Evolutionary conservation across 2,329 filamentous ascomycete species (phyloP), one percentile per base, ranked within the genome.

Genomic region (Aspergillus proliferans): DNA sequence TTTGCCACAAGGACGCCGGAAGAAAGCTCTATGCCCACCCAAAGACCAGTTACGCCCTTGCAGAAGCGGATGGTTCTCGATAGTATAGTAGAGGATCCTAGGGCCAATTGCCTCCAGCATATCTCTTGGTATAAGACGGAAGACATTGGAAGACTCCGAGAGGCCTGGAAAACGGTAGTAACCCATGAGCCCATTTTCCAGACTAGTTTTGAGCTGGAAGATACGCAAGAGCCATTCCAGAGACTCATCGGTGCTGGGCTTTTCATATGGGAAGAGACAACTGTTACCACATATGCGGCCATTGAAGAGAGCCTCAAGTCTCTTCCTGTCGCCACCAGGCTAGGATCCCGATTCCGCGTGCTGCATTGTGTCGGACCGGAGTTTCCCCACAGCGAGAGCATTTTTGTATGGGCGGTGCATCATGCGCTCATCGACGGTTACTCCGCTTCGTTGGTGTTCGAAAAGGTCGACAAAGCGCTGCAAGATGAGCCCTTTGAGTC

Each of bases 341-440:
- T 40, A 21, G 38, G 38, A 8, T 40, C 38, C 21, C 18, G 38
- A 12, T 40, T 40, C 38, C 38, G 38, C 18, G 38, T 40, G 18
- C 9, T 40, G 18, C 38, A 40, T 21, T 40, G 38, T 15, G 38
- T 40, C 8, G 38, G 38, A 21, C 8, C 38, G 45, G 28, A 46
- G 28, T 40, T 39, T 10, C 45, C 36, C 22, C 34, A 18, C 6
- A 21, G 24, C 26, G 43, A 22, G 9, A 52, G 44, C 36, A 41
- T 42, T 3, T 46, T 66, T n/a, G 50, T 67, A 18, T 68, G 65
- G 66, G 45, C 50, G 3, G 52, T 67, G 8, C 67, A 70, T 47
- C 67, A 69, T 50, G 56, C 58, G 8, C 53, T 67, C 3, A 58
- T 69, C 14, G 66, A 70, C 55, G 67, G 65, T 1, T 59, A 52